Conservation (phyloP, 2,329 filamentous ascomycete species). For the Ophiosphaerella herpotricha region DNA sequence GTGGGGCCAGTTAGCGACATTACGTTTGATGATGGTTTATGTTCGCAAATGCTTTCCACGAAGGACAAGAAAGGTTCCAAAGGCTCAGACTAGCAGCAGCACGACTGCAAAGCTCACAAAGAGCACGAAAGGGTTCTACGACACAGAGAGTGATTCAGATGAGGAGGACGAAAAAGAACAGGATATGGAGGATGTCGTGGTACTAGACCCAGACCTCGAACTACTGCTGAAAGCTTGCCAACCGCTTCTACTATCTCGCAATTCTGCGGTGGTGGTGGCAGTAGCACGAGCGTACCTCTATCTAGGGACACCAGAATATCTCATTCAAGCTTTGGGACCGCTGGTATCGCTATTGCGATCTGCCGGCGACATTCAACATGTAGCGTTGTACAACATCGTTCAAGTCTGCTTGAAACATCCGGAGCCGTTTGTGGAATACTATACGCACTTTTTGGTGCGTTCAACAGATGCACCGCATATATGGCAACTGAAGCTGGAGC, state of each 20-base stretch:
- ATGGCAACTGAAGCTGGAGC: conserved; percentile 89
- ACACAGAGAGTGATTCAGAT: conserved; percentile 48
- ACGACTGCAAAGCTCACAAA: conserved; percentile 44
- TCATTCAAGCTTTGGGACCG: conserved; percentile 77
- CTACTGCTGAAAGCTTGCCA: conserved; percentile 79
- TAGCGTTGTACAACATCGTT: conserved; percentile 92
- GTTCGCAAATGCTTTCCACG: conserved; percentile 85
- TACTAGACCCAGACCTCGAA: conserved; percentile 80
- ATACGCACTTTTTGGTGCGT: conserved; percentile 86
- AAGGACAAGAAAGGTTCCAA: conserved; percentile 63
- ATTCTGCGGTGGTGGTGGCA: conserved; percentile 87
- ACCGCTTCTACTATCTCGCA: conserved; percentile 88
- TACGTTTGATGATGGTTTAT: conserved; percentile 83
- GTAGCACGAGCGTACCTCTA: conserved; percentile 85
- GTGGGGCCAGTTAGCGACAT: conserved; percentile 87
- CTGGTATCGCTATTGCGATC: conserved; percentile 83
- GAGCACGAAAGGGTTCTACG: conserved; percentile 76
- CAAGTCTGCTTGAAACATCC: conserved; percentile 82
- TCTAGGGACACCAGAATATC: conserved; percentile 77
- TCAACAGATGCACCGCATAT: conserved; percentile 78
- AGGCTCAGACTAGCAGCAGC: conserved; percentile 48
- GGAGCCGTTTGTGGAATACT: conserved; percentile 81
- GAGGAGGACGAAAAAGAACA: conserved; percentile 52
- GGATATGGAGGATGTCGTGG: conserved; percentile 59
- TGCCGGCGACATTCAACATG: conserved; percentile 83